Base-by-base conservation (phyloP, 495 filamentous ascomycete species). In the Cercophora sp. region DNA sequence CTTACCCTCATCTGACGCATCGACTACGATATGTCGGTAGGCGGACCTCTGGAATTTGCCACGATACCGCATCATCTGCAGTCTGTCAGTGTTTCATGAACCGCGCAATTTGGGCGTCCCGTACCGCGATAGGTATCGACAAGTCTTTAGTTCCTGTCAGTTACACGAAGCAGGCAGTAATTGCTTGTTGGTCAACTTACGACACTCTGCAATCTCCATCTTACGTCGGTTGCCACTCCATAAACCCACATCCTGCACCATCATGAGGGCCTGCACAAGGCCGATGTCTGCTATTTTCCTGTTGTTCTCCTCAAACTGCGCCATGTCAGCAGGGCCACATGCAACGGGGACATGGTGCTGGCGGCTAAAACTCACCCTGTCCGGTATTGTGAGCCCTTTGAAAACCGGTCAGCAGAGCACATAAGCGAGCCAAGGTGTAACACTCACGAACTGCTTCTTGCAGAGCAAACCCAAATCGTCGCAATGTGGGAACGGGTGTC, bases 221-320 rank as follows among this genome's bases (percentile, higher is more conserved):
- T 82, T 82, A n/a, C 84, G 65, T 39, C 79, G 75, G 51, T 82
- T 83, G 2, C 83, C 84, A 45, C 81, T 84, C 84, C 84, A 87
- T 8, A 87, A 67, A 0, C 79, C 80, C 31, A 85, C 69, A 43
- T 84, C 79, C 4, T 85, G 70, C 1, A 70, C 61, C 20, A 86
- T 52, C 11, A 81, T 66, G 44, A 78, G 73, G 4, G 77, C 73
- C 59, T 85, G 83, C 5, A 83, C 70, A 2, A 77, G 62, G 4
- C 76, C 70, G 2, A 85, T 55, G 47, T 83, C 69, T 22, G 77
- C 70, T 13, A 81, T 81, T 3, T 64, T 64, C 8, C 63, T 72
- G 55, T 85, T 85, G 54, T 83, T 78, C 18, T 73, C 75, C 55
- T 87, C 83, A 49, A 82, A 80, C 60, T 70, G 24, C 5, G 10